phyloP scores from a whole-genome alignment of 192 early-diverging fungal species.

The Rhizoclosmatium globosum region DNA sequence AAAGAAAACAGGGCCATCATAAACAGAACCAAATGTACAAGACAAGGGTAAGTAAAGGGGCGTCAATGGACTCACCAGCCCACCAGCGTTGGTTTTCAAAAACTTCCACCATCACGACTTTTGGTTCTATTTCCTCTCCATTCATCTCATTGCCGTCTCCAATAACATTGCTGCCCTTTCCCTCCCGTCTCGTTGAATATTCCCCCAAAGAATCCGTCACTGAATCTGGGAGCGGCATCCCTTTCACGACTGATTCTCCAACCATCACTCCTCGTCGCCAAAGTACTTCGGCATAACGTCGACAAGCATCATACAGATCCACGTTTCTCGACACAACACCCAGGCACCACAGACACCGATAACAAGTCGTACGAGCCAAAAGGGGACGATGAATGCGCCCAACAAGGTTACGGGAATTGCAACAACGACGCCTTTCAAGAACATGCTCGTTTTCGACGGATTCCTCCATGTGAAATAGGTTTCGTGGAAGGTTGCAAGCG shows the following conservation, averaged over 20 bases:
- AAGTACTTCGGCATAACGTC: slow-evolving; percentile 22
- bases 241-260: background rate
- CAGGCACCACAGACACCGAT: slow-evolving; percentile 5
- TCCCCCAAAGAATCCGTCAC: slow-evolving; percentile 18
- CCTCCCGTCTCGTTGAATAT: background rate
- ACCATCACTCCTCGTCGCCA: slow-evolving; percentile 2
- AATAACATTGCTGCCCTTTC: background rate
- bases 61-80: slow-evolving; percentile 21
- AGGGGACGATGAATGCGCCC: background rate
- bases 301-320: slow-evolving; percentile 11
- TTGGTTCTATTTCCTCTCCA: background rate
- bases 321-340: slow-evolving; percentile 12
- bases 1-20: background rate
- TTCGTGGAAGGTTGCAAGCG: background rate
- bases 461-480: slow-evolving; percentile 17
- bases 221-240: slow-evolving; percentile 24
- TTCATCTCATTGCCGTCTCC: background rate
- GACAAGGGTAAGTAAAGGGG: background rate
- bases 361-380: slow-evolving; percentile 1
- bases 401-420: background rate
- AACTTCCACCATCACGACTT: slow-evolving; percentile 13
- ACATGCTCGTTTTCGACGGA: slow-evolving; percentile 2
- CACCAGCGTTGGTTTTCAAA: slow-evolving; percentile 39
- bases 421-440: slow-evolving; percentile 7
- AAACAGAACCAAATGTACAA: background rate